Base-by-base conservation (phyloP, 2,329 filamentous ascomycete species). In the Fusarium sarcochroum region DNA sequence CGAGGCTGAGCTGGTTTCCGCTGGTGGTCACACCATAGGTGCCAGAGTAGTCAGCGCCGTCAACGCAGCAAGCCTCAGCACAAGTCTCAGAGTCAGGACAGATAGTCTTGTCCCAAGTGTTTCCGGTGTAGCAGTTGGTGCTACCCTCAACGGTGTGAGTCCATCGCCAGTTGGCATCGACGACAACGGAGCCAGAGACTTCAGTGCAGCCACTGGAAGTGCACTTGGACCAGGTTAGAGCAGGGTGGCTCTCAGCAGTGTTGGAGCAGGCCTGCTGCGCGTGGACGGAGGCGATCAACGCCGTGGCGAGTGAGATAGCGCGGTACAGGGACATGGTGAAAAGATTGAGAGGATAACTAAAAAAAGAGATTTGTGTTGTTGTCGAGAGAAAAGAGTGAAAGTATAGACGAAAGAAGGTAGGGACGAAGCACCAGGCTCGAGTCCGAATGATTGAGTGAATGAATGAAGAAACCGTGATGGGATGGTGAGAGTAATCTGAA, bases 161-260 rank as follows among this genome's bases (percentile, higher is more conserved):
- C 87, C 87, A 89, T 55, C 87, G 82, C 86, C 86, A 89, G 80
- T 89, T 89, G 68, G 86, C 76, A 68, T 89, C 87, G 68, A 89
- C 77, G 51, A 86, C 85, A 44, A 89, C 80, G 23, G 82, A 82
- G 38, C 83, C 85, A 37, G 75, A 67, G 61, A 85, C 81, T 49
- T 76, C 79, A 14, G 80, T 82, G 78, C 87, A 89, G 57, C 85
- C 84, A 52, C 76, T 79, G 15, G 76, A 69, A 32, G 84, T 82
- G 77, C 87, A 89, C 70, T 81, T 81, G 57, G 83, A 79, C 83
- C 85, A 87, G 56, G 77, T 81, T 66, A 89, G 77, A 20, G 80
- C 53, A 13, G 87, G 87, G 72, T 89, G 87, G 18, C 73, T 80
- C 73, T 88, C 86, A 15, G 80, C 62, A 40, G 77, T 80, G 63